These are phyloP conservation scores for Psilocybe mexicana DNA, from an alignment of 1,284 basidiomycete genomes.

Conservation along the genomic window DNA sequence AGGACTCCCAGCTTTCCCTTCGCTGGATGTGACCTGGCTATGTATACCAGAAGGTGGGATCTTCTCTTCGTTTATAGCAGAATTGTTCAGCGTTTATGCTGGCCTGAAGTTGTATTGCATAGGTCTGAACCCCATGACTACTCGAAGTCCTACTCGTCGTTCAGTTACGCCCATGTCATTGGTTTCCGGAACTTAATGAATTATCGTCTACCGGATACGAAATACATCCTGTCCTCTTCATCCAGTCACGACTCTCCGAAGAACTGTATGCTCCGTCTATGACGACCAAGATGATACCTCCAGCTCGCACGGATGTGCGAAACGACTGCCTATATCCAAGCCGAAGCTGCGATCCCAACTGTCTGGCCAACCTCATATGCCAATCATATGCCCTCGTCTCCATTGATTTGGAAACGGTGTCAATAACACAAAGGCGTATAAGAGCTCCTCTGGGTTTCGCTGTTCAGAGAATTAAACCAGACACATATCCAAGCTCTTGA, in stretches of 20 bases:
- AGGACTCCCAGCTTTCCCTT: too few species aligned
- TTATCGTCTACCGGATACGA: not conserved
- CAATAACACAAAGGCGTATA: not conserved
- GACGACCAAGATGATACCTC: not conserved
- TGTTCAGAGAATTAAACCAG: too few species aligned
- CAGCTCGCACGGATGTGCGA: conserved; percentile 8
- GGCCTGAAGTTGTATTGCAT: not conserved
- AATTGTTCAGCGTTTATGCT: not conserved
- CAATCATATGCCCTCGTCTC: not conserved
- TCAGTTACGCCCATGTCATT: not conserved
- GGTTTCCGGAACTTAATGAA: not conserved
- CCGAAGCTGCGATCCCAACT: too few species aligned
- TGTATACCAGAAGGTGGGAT: not conserved
- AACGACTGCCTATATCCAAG: not conserved
- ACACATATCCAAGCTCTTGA: not conserved
- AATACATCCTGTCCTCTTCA: not conserved
- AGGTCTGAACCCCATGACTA: not conserved
- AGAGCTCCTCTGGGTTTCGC: not conserved
- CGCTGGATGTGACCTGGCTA: too few species aligned
- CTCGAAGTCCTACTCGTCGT: not conserved
- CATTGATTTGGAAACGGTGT: not conserved
- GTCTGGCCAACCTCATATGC: not conserved
- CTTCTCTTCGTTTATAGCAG: not conserved
- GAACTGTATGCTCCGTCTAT: not conserved
- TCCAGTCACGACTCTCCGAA: not conserved